Base-by-base conservation (phyloP, 2,329 filamentous ascomycete genomes). In the Cladosporium velox region DNA sequence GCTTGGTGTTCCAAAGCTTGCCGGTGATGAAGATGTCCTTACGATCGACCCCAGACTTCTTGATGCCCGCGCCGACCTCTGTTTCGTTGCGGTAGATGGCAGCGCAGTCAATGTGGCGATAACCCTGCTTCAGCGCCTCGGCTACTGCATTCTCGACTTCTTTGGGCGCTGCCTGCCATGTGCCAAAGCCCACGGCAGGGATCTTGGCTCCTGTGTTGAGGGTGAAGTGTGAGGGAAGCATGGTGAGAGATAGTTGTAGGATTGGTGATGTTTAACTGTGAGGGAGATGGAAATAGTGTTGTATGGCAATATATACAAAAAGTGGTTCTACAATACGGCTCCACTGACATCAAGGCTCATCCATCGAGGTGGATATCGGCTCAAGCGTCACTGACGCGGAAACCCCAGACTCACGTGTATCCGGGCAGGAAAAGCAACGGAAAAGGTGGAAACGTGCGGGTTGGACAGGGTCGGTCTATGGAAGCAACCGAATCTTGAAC, bases 1-100 rank as follows among this genome's bases (percentile, higher is more conserved):
- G 84, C 49, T 83, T 78, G 14, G 80, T 85, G 77, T 87, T 87
- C 86, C 85, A 88, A 14, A 88, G 78, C 78, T 89, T 89, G 68
- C 82, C 83, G n/a, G 86, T 88, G 34, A 76, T 67, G 69, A 76
- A 76, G 64, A 76, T 73, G 11, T 76, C 72, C 14, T 72, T 67
- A 28, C 74, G 68, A 11, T 69, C 54, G 15, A 76, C 66, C 18
- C 74, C 72, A 4, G 73, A 69, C 26, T 76, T 72, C 11, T 71
- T 68, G 41, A 83, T 80, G 12, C 79, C 81, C 47, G 72, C 69
- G 15, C 81, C 81, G 0, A 83, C 80, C 66, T 79, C 76, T 44
- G 75, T 72, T 71, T 84, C 79, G 66, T 83, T 83, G 4, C 74
- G 70, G 63, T 83, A 83, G 26, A 75, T 74, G 18, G 35, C 59